Base-by-base conservation (phyloP, 2,329 filamentous ascomycete species). In the Colletotrichum sublineola region DNA sequence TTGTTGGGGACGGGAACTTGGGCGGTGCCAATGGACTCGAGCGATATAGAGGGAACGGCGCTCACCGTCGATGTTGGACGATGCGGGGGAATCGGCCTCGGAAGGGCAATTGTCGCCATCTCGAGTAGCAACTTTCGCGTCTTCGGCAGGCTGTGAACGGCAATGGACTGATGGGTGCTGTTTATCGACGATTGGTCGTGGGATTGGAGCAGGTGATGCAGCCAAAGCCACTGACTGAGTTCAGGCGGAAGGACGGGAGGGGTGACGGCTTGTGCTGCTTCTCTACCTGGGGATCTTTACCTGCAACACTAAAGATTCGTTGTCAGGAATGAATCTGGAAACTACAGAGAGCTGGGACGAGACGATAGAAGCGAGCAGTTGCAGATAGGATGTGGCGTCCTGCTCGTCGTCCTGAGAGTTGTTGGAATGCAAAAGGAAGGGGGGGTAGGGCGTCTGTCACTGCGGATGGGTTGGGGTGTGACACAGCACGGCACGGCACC, bases 1-100 rank as follows among this genome's bases (percentile, higher is more conserved):
- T 96, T 97, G 83, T 97, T 97, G 12, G 95, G 94, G 33, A 96
- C 62, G 77, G 77, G n/a, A 80, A 73, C 63, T 76, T 58, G 70
- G 81, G 81, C 68, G 77, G 77, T 57, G 76, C 73, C 79, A 73
- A 82, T 79, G 48, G 80, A 80, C 20, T 85, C 82, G 66, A 80
- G 76, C 52, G 81, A 79, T 63, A 82, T 75, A 46, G 80, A 75
- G 42, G 79, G 70, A 1, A 82, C 75, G 38, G 80, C 76, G 46
- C 77, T 71, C 40, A 80, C 76, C 62, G 83, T 80, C 55, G 85
- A 82, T 36, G 84, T 81, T 46, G 85, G 79, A 70, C 81, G 81
- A 77, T 86, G 85, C 67, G 84, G 80, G 71, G 83, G 80, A 66
- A 87, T 81, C 67, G 85, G 85, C 77, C 86, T 81, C 44, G 86